Percentiles rank a stretch among this genome's conserved stretches.
Evolutionary conservation across 2,329 filamentous ascomycete genomes (phyloP).

Genomic region (Fusarium praegraminearum): DNA sequence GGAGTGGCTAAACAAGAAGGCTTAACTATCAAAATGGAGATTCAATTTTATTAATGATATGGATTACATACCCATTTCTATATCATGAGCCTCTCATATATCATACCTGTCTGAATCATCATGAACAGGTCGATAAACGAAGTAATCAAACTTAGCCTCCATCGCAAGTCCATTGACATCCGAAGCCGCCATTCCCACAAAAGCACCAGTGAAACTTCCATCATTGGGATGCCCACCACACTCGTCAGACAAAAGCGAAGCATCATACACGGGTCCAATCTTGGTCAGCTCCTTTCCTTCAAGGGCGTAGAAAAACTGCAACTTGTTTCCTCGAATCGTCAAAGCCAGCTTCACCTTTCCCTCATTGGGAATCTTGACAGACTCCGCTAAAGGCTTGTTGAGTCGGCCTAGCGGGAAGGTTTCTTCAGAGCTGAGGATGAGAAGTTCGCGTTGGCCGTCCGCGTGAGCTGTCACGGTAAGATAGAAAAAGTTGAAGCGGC

Average conservation of each 20-base stretch:
- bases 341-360: conserved; percentile 67
- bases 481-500: conserved; percentile 74
- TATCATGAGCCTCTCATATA: neutral
- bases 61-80: neutral
- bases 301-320: conserved; percentile 70
- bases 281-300: conserved; percentile 58
- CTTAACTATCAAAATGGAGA: no score
- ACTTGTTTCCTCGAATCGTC: conserved; percentile 61
- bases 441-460: conserved; percentile 68
- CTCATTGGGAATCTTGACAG: conserved; percentile 63
- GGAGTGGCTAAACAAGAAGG: no score
- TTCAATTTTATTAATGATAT: neutral
- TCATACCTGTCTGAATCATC: conserved; percentile 62
- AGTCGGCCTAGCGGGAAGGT: conserved; percentile 67
- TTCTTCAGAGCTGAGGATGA: conserved; percentile 67
- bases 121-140: conserved; percentile 62
- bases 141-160: conserved; percentile 64
- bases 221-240: conserved; percentile 71
- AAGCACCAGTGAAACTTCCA: conserved; percentile 73
- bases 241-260: conserved; percentile 71
- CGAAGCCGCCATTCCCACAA: conserved; percentile 67
- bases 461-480: conserved; percentile 68
- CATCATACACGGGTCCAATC: conserved; percentile 68
- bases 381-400: conserved; percentile 55
- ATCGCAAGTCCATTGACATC: conserved; percentile 65